Conservation (phyloP, 805 yeast species). For the Barnettozyma salicaria region DNA sequence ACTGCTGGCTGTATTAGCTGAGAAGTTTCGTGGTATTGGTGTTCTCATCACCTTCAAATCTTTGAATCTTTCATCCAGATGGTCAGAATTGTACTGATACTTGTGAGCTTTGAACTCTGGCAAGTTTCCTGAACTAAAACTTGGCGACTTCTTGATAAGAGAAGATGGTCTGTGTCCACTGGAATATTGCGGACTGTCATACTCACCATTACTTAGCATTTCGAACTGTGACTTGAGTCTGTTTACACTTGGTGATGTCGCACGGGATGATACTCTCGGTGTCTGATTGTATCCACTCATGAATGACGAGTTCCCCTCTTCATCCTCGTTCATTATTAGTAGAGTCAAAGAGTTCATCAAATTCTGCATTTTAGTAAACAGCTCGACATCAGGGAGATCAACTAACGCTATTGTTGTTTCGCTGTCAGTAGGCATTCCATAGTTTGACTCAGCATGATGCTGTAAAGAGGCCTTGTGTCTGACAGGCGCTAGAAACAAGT, state of each 20-base stretch:
- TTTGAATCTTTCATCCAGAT: background rate
- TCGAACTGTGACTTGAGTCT: too few relatives aligned
- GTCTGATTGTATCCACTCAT: too few relatives aligned
- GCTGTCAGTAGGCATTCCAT: background rate
- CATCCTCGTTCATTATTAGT: slow-evolving; percentile 27
- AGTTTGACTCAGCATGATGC: background rate
- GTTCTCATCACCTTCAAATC: slow-evolving; percentile 8
- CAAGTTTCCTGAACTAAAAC: slow-evolving; percentile 7
- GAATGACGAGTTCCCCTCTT: slow-evolving; percentile 7
- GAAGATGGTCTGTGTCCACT: background rate
- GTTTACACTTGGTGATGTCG: too few relatives aligned
- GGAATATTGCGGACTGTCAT: background rate
- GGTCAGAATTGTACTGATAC: background rate
- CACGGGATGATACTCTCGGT: too few relatives aligned
- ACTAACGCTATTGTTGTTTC: slow-evolving; percentile 21
- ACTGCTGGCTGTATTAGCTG: background rate
- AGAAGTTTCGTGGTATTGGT: slow-evolving; percentile 7
- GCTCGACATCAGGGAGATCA: slow-evolving; percentile 24
- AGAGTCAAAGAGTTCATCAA: slow-evolving; percentile 29
- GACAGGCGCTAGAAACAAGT: slow-evolving; percentile 25
- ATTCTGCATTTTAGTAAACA: slow-evolving; percentile 30
- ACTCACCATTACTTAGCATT: background rate
- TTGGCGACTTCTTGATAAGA: slow-evolving; percentile 7
- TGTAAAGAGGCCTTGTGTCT: background rate
- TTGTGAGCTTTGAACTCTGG: slow-evolving; percentile 7